These are phyloP conservation scores for Penicillium parvum DNA, from an alignment of 495 filamentous ascomycete genomes.

Conservation along the genomic window DNA sequence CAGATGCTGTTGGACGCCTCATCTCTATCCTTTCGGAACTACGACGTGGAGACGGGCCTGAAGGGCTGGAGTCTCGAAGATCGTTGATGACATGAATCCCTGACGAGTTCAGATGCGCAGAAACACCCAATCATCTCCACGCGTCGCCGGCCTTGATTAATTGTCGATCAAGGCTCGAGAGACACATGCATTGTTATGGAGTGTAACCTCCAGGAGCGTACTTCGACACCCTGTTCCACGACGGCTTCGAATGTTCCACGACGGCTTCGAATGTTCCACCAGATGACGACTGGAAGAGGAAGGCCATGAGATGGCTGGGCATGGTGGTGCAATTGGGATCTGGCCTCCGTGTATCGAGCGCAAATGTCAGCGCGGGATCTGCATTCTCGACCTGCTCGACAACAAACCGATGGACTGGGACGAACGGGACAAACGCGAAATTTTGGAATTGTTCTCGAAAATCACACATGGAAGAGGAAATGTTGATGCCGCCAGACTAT, in stretches of 20 bases:
- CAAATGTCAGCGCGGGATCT: not conserved
- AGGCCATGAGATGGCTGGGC: not conserved
- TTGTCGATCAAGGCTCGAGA: conserved; percentile 38
- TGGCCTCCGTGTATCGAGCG: conserved; percentile 4
- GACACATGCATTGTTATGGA: conserved; percentile 25
- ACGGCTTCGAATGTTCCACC: not conserved
- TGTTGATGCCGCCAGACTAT: not conserved
- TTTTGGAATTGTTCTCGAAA: conserved; percentile 30
- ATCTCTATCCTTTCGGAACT: conserved; percentile 41
- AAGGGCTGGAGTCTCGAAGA: conserved; percentile 32
- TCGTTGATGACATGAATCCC: conserved; percentile 28
- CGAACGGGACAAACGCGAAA: conserved; percentile 33
- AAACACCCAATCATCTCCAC: conserved; percentile 23
- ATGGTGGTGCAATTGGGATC: conserved; percentile 3
- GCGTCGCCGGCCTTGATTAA: conserved; percentile 33
- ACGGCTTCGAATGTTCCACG: conserved; percentile 13
- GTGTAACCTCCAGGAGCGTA: conserved; percentile 15
- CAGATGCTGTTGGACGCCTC: conserved; percentile 41
- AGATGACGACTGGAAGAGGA: not conserved
- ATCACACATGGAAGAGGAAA: conserved; percentile 20
- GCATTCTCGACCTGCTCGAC: conserved; percentile 10
- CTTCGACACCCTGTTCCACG: conserved; percentile 24
- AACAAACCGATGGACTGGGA: conserved; percentile 32
- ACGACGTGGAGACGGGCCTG: conserved; percentile 23
- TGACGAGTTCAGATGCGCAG: conserved; percentile 22